Evolutionary conservation across 2,329 filamentous ascomycete species (phyloP).

Genomic region (Pseudocercospora vitis): DNA sequence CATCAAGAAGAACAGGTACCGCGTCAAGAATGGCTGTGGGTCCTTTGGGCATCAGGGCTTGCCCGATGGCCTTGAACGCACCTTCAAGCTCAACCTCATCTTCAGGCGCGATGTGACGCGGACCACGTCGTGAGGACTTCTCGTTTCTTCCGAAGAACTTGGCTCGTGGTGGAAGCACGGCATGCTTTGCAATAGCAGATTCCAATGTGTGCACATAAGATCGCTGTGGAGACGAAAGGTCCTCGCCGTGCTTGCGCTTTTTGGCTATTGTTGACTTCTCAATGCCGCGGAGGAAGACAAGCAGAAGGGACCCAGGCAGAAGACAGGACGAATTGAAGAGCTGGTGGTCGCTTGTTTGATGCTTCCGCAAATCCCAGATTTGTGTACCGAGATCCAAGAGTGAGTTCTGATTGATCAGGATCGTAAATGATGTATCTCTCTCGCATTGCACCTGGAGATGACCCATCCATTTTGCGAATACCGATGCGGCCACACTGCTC

Average conservation of each 20-base stretch:
- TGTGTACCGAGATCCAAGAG: constrained; percentile 26
- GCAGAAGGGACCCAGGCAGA: constrained; percentile 26
- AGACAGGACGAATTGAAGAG: constrained; percentile 33
- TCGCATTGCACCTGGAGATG: constrained; percentile 13
- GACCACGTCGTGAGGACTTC: constrained; percentile 12
- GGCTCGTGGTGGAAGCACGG: constrained; percentile 43
- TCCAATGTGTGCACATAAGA: constrained; percentile 20
- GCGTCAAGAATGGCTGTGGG: constrained; percentile 7
- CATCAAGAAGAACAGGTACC: constrained; percentile 39
- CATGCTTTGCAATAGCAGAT: constrained; percentile 42
- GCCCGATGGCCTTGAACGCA: constrained; percentile 10
- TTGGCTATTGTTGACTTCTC: not conserved
- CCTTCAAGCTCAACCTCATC: not conserved
- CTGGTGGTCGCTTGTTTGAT: constrained; percentile 24
- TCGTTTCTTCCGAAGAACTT: constrained; percentile 37
- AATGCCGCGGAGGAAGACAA: constrained; percentile 8
- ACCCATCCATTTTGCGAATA: constrained; percentile 32
- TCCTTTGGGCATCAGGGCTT: constrained; percentile 1
- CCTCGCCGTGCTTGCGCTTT: constrained; percentile 29
- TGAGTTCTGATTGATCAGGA: not conserved
- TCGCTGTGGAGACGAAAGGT: not conserved
- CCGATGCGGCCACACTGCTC: constrained; percentile 23
- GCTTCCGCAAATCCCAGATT: constrained; percentile 34
- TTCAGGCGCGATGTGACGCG: not conserved
- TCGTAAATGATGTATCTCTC: not conserved